Evolutionary conservation across 169 alveolate species (phyloP).

Genomic region (Besnoitia besnoiti): DNA sequence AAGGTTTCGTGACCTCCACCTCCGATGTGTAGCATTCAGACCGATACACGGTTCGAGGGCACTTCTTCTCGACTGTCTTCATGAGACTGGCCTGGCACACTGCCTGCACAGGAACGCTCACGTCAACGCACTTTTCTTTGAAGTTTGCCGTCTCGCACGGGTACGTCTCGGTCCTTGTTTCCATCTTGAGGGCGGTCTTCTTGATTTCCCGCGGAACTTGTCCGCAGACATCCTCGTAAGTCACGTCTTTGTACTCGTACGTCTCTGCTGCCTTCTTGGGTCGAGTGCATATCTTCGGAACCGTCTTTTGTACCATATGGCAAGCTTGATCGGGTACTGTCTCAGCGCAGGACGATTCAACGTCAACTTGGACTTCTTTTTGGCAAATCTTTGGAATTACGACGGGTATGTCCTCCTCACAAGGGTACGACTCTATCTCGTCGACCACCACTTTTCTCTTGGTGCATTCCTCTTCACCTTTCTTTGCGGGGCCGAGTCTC

Average conservation of each 20-base stretch:
- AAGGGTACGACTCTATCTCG: slow-evolving; percentile 63
- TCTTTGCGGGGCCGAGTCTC: slow-evolving; percentile 61
- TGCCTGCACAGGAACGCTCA: slow-evolving; percentile 51
- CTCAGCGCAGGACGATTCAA: slow-evolving; percentile 50
- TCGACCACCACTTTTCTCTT: slow-evolving; percentile 49
- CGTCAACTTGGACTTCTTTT: slow-evolving; percentile 26
- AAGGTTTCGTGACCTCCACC: slow-evolving; percentile 49
- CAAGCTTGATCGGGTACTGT: slow-evolving; percentile 59
- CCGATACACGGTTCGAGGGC: slow-evolving; percentile 46
- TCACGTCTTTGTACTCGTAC: slow-evolving; percentile 37
- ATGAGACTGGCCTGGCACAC: slow-evolving; percentile 52
- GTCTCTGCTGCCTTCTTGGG: slow-evolving; percentile 29
- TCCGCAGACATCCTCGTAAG: slow-evolving; percentile 58
- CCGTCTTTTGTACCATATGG: slow-evolving; percentile 53
- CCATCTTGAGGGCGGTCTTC: slow-evolving; percentile 37
- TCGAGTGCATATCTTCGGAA: slow-evolving; percentile 50
- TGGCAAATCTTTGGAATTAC: slow-evolving; percentile 60
- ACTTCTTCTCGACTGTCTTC: slow-evolving; percentile 56
- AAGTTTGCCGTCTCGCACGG: slow-evolving; percentile 59
- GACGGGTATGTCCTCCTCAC: slow-evolving; percentile 61
- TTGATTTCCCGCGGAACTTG: slow-evolving; percentile 48
- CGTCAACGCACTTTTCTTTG: slow-evolving; percentile 59
- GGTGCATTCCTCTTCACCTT: slow-evolving; percentile 55
- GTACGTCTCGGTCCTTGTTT: slow-evolving; percentile 39
- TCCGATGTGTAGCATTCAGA: slow-evolving; percentile 47